Percentiles rank a stretch among this genome's conserved stretches.
Evolutionary conservation across 257 asterid genomes (phyloP).

Genomic region (Scutellaria galericulata): DNA sequence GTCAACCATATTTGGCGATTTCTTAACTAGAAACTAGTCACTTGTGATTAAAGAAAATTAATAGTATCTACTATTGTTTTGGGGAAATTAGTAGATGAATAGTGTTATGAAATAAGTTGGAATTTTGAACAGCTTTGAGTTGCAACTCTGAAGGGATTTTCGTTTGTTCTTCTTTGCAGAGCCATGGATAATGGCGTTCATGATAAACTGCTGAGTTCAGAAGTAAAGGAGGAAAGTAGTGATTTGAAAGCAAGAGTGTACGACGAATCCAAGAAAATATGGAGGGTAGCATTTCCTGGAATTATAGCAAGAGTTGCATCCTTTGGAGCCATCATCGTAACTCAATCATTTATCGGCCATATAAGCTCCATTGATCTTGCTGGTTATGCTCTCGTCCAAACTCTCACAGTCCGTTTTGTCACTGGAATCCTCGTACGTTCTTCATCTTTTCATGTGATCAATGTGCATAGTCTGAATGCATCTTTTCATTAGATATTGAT

Average conservation of each 20-base stretch:
- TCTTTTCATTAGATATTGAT: neutral
- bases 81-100: no score
- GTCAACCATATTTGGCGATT: no score
- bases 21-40: no score
- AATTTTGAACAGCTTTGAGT: neutral
- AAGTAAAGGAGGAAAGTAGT: conserved; percentile 39
- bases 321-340: conserved; percentile 67
- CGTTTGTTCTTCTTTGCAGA: conserved; percentile 36
- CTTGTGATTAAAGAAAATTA: no score
- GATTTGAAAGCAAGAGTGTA: conserved; percentile 50
- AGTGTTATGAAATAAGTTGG: neutral
- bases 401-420: conserved; percentile 65
- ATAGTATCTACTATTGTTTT: no score
- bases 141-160: neutral
- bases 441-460: neutral
- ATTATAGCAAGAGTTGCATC: conserved; percentile 67
- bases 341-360: conserved; percentile 76
- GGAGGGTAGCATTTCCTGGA: conserved; percentile 77
- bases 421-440: conserved; percentile 62
- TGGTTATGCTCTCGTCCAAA: conserved; percentile 74
- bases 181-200: conserved; percentile 54
- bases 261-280: conserved; percentile 68
- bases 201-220: conserved; percentile 45
- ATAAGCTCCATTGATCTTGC: conserved; percentile 65
- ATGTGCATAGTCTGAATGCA: neutral